These are phyloP conservation scores for Kokia cookei DNA, from an alignment of 441 rosid genomes.

Conservation along the genomic window DNA sequence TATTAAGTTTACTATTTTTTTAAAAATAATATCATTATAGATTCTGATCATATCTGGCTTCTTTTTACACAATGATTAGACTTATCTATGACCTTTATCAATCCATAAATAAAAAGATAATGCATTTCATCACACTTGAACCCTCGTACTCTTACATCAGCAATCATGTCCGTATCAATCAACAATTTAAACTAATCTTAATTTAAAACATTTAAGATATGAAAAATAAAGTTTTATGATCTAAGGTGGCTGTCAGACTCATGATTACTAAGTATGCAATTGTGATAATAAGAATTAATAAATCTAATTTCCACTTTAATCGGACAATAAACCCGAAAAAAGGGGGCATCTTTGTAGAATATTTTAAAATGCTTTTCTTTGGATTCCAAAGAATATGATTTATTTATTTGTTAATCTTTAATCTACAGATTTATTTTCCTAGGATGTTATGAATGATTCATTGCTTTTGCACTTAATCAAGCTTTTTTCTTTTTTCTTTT, in stretches of 20 bases:
- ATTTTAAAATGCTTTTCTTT: background rate
- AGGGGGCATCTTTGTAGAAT: background rate
- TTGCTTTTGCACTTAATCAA: background rate
- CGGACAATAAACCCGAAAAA: background rate
- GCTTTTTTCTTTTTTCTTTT: background rate
- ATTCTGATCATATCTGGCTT: too few species aligned
- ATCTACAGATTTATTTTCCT: background rate
- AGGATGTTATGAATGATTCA: background rate
- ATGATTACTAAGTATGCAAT: background rate
- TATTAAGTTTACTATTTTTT: too few species aligned
- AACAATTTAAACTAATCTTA: background rate
- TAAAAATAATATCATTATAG: too few species aligned
- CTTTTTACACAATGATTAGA: too few species aligned
- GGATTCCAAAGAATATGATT: background rate
- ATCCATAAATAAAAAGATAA: too few species aligned
- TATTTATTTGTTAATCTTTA: background rate
- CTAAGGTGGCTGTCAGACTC: background rate
- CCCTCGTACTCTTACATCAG: too few species aligned
- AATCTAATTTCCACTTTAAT: background rate
- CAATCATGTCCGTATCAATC: fast-evolving
- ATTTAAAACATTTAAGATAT: background rate
- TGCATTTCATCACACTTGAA: too few species aligned
- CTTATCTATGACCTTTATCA: fast-evolving
- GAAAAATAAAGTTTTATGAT: background rate
- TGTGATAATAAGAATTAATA: background rate